Conservation (phyloP, 2,329 filamentous ascomycete species). For the Fusarium sp. region DNA sequence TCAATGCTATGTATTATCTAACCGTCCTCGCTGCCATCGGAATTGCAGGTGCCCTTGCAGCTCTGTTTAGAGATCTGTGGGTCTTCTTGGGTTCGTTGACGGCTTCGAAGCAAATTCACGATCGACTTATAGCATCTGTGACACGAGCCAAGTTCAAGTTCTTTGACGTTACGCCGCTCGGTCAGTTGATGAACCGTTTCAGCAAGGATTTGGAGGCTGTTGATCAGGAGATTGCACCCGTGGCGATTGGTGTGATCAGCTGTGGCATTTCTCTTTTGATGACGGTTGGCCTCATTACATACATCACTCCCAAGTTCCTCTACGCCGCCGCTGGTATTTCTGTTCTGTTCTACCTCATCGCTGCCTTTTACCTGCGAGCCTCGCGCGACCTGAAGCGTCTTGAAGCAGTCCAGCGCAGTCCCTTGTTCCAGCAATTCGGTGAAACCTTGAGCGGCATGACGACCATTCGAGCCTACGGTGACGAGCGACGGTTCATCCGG, state of each 20-base stretch:
- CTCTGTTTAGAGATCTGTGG: slow-evolving; percentile 85
- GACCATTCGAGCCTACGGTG: slow-evolving; percentile 95
- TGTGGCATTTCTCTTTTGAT: slow-evolving; percentile 78
- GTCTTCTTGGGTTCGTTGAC: slow-evolving; percentile 92
- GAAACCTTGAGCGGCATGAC: slow-evolving; percentile 95
- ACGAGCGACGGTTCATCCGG: slow-evolving; percentile 91
- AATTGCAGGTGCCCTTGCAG: slow-evolving; percentile 80
- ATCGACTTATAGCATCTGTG: slow-evolving; percentile 80
- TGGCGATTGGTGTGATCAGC: slow-evolving; percentile 82
- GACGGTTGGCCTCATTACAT: slow-evolving; percentile 87
- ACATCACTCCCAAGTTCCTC: slow-evolving; percentile 91
- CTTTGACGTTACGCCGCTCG: slow-evolving; percentile 95
- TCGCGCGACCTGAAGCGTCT: slow-evolving; percentile 96
- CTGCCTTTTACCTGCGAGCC: slow-evolving; percentile 88
- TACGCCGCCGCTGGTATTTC: slow-evolving; percentile 89
- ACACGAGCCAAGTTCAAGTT: slow-evolving; percentile 95
- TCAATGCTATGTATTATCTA: slow-evolving; percentile 88
- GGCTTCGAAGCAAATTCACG: slow-evolving; percentile 88
- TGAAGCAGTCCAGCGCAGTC: slow-evolving; percentile 93
- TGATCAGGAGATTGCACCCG: slow-evolving; percentile 94
- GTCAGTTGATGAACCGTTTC: slow-evolving; percentile 98
- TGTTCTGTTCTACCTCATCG: slow-evolving; percentile 83
- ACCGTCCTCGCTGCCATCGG: slow-evolving; percentile 85
- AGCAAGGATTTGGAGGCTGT: slow-evolving; percentile 96
- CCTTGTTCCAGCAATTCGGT: slow-evolving; percentile 97